A percentile compares a stretch with the other conserved stretches of the same genome.
Conservation (phyloP, 2,329 filamentous ascomycete genomes). For the Scorias spongiosa region DNA sequence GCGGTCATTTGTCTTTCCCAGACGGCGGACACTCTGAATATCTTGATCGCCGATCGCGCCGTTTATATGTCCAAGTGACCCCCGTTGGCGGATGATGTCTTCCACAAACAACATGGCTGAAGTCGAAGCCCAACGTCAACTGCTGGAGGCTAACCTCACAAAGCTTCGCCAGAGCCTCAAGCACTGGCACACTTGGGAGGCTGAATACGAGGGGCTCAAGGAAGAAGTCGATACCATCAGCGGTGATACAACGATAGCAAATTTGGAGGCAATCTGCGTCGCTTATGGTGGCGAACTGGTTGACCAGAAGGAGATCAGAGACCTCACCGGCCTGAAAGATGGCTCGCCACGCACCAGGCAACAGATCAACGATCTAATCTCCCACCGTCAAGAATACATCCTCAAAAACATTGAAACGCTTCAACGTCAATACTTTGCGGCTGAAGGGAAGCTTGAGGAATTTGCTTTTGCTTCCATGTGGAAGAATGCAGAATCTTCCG, state of each 20-base stretch:
- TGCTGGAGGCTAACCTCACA: conserved; percentile 60
- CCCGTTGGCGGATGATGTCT: background rate
- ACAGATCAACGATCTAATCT: conserved; percentile 53
- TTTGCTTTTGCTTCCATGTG: conserved; percentile 24
- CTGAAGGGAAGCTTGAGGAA: conserved; percentile 54
- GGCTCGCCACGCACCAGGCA: conserved; percentile 35
- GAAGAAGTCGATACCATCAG: conserved; percentile 55
- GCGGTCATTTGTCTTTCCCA: too few species aligned
- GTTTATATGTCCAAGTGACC: too few species aligned
- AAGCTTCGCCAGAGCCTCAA: conserved; percentile 62
- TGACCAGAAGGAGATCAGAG: conserved; percentile 43
- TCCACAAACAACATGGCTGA: background rate
- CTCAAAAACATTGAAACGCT: conserved; percentile 62
- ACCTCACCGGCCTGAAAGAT: conserved; percentile 34
- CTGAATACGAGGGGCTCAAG: conserved; percentile 79
- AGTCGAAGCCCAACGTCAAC: conserved; percentile 41
- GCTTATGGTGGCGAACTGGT: conserved; percentile 50
- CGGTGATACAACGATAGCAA: conserved; percentile 23
- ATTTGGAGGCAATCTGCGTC: conserved; percentile 31
- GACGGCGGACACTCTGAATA: too few species aligned
- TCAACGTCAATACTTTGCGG: conserved; percentile 53
- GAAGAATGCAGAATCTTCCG: conserved; percentile 25
- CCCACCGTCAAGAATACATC: conserved; percentile 77
- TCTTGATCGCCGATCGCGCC: too few species aligned
- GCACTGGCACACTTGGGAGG: conserved; percentile 83